These are phyloP conservation scores for Deuterostichococcus epilithicus DNA, from an alignment of 139 green algal species.

Conservation along the genomic window DNA sequence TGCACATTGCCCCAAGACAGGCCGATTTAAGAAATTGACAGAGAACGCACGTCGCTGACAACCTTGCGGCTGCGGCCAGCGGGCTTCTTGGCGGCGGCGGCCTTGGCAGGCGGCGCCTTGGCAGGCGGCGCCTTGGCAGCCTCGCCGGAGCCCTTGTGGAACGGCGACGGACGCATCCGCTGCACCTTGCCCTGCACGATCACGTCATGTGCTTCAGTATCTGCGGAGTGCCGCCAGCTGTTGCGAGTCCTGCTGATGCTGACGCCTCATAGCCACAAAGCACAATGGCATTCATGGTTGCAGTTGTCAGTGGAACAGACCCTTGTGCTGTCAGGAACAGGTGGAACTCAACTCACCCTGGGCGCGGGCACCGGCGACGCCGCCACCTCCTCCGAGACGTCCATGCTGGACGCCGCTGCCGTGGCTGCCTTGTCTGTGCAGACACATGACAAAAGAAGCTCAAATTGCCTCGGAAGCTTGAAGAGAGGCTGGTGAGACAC, in stretches of 20 bases:
- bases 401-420: background rate
- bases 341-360: background rate
- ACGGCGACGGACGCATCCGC: conserved; percentile 47
- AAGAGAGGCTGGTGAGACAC: too few species aligned
- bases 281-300: too few species aligned
- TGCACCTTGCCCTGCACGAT: conserved; percentile 35
- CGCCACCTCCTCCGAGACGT: background rate
- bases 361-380: conserved; percentile 1
- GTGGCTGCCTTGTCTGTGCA: background rate
- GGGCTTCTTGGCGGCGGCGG: background rate
- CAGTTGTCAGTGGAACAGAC: background rate
- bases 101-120: background rate
- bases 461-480: too few species aligned
- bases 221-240: background rate
- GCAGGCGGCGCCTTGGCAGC: background rate
- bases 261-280: too few species aligned
- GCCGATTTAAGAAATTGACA: too few species aligned
- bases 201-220: background rate
- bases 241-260: too few species aligned
- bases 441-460: too few species aligned
- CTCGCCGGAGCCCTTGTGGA: conserved; percentile 47
- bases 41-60: background rate
- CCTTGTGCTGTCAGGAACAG: too few species aligned
- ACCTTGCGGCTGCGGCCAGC: background rate
- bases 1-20: too few species aligned